Base-by-base conservation (phyloP, 495 filamentous ascomycete species). In the Penicillium verhagenii region DNA sequence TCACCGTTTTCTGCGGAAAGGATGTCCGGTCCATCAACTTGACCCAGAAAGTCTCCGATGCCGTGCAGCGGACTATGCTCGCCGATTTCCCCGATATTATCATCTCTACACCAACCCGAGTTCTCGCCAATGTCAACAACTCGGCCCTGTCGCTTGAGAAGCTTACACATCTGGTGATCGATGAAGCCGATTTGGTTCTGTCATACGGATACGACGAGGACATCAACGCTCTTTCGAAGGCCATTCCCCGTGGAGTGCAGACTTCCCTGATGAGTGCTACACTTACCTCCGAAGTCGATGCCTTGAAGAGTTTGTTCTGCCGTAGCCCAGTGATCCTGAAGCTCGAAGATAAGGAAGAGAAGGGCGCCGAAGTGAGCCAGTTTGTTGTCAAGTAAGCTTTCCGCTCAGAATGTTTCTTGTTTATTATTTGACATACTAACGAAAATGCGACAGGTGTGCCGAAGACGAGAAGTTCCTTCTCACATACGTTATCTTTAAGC, bases 381-480 rank as follows among this genome's bases (percentile, higher is more conserved):
- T 97, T 89, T 66, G 83, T 91, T 29, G 90, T 96, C 47, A 89
- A 81, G 79, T 90, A 68, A 60, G 82, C 61, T 47, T 28, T 5
- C 19, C 0, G 43, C 8, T 26, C 33, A 2, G 7, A n/a, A 19
- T 7, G 8, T 23, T 26, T 11, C 14, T 7, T 5, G 19, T 19
- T 26, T 5, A 16, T 8, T 5, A 31, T 40, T 18, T 2, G 21
- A 16, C 11, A 37, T 57, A 24, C 62, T 66, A 59, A 65, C 14
- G 14, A 6, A 1, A 25, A 1, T 56, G n/a, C 4, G 52, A 54
- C 60, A 87, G 86, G 68, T 96, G 92, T 63, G 89, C 83, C 23
- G 95, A 97, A 72, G 94, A 97, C 52, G 94, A 97, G 62, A 99
- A 99, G 62, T 99, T 97, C 72, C 77, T 99, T 26, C 77, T 99